These are phyloP conservation scores for Saitozyma podzolica DNA, from an alignment of 768 basidiomycete genomes.

Conservation along the genomic window DNA sequence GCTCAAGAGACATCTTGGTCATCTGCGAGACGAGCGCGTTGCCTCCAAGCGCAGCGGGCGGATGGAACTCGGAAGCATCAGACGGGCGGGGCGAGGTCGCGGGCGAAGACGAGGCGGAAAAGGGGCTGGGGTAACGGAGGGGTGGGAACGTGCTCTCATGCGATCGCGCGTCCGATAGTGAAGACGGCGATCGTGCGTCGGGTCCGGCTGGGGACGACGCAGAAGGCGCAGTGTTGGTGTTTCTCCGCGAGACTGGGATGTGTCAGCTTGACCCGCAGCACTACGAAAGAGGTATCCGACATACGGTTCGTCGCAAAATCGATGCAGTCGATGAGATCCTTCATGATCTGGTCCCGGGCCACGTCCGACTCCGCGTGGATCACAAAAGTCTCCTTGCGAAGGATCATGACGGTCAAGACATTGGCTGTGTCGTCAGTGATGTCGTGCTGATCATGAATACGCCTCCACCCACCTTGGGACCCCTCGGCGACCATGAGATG, in stretches of 20 bases:
- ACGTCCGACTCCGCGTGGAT: constrained; percentile 64
- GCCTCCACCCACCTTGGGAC: constrained; percentile 46
- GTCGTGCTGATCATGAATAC: neutral
- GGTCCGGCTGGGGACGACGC: constrained; percentile 20
- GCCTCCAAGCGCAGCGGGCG: constrained; percentile 9
- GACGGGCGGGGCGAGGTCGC: constrained; percentile 28
- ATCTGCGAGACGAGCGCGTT: constrained; percentile 38
- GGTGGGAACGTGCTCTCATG: constrained; percentile 30
- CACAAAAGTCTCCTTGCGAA: constrained; percentile 81
- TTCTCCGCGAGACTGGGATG: constrained; percentile 22
- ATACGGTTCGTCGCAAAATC: constrained; percentile 73
- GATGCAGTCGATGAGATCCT: constrained; percentile 78
- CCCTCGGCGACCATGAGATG: constrained; percentile 74
- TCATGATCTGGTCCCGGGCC: constrained; percentile 64
- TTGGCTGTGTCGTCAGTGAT: constrained; percentile 59
- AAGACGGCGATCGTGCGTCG: constrained; percentile 37
- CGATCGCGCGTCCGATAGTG: constrained; percentile 32
- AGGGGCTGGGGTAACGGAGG: constrained; percentile 39
- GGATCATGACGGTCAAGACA: constrained; percentile 72
- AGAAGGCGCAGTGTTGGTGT: constrained; percentile 9
- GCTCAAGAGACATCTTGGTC: constrained; percentile 35
- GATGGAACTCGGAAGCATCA: constrained; percentile 12
- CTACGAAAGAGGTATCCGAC: constrained; percentile 43
- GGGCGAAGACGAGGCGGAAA: constrained; percentile 40
- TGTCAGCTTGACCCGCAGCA: constrained; percentile 4